Conservation (phyloP, 176 grass and related monocot genomes). For the Aegilops longissima region DNA sequence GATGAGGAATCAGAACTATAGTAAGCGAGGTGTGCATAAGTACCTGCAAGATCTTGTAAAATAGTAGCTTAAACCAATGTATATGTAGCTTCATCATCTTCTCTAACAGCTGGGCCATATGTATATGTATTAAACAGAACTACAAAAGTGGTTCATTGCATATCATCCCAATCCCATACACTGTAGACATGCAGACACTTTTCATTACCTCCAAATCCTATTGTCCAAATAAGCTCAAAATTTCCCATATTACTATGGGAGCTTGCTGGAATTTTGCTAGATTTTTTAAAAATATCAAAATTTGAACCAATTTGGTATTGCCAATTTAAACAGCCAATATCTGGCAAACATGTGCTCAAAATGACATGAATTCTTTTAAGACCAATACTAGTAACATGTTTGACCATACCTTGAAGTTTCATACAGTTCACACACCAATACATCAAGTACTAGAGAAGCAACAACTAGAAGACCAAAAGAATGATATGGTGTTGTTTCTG, state of each 20-base stretch:
- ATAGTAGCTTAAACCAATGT: slow-evolving; percentile 60
- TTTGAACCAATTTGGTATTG: neutral
- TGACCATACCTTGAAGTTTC: neutral
- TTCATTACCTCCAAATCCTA: neutral
- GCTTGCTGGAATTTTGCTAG: neutral
- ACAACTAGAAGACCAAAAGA: neutral
- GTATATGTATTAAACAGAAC: too few species aligned
- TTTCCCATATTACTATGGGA: neutral
- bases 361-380: neutral
- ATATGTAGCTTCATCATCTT: slow-evolving; percentile 45
- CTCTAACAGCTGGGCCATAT: slow-evolving; percentile 62
- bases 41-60: slow-evolving; percentile 83
- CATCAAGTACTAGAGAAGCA: neutral
- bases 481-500: neutral
- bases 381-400: neutral
- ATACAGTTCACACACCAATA: neutral
- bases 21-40: slow-evolving; percentile 12
- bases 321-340: neutral
- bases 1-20: neutral
- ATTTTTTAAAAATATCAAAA: neutral
- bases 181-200: too few species aligned
- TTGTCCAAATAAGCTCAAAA: neutral
- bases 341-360: neutral
- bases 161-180: too few species aligned
- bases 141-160: too few species aligned